Conservation (phyloP, 345 rosid genomes). For the Corymbia maculata region DNA sequence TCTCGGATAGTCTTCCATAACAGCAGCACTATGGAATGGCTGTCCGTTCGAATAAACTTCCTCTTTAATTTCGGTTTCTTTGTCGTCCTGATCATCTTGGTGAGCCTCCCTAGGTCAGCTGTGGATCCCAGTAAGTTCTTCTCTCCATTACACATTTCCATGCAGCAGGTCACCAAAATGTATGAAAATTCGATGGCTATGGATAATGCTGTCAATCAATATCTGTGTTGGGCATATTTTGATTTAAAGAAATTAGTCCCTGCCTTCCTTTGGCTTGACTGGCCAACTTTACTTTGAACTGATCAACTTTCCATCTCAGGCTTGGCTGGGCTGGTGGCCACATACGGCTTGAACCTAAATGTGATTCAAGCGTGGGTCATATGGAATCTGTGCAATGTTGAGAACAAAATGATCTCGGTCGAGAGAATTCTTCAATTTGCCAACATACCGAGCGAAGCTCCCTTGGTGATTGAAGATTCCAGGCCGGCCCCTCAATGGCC, state of each 20-base stretch:
- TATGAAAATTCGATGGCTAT: not conserved
- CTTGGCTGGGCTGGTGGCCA: slow-evolving; percentile 54
- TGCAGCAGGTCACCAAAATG: not conserved
- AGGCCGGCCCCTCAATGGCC: slow-evolving; percentile 54
- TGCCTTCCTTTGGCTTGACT: not conserved
- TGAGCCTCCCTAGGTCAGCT: slow-evolving; percentile 50
- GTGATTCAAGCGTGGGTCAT: slow-evolving; percentile 66
- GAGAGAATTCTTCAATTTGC: slow-evolving; percentile 64
- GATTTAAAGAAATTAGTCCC: not conserved
- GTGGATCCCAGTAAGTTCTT: slow-evolving; percentile 60
- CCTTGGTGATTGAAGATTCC: slow-evolving; percentile 24
- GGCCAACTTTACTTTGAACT: not conserved
- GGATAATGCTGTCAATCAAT: not conserved
- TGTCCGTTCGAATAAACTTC: slow-evolving; percentile 68
- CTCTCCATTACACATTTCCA: not conserved
- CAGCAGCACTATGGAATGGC: slow-evolving; percentile 80
- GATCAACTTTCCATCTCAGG: slow-evolving; percentile 20
- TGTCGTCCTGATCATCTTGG: slow-evolving; percentile 60
- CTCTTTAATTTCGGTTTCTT: slow-evolving; percentile 76
- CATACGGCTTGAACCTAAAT: slow-evolving; percentile 60
- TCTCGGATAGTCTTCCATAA: slow-evolving; percentile 65
- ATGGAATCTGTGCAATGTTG: slow-evolving; percentile 69
- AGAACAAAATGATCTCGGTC: slow-evolving; percentile 73
- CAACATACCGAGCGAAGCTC: slow-evolving; percentile 45
- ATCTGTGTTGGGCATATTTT: not conserved